A percentile compares a stretch with the other conserved stretches of the same genome.
These are phyloP conservation scores for Nakazawaea anatomiae DNA, from an alignment of 805 yeast species.

Conservation along the genomic window DNA sequence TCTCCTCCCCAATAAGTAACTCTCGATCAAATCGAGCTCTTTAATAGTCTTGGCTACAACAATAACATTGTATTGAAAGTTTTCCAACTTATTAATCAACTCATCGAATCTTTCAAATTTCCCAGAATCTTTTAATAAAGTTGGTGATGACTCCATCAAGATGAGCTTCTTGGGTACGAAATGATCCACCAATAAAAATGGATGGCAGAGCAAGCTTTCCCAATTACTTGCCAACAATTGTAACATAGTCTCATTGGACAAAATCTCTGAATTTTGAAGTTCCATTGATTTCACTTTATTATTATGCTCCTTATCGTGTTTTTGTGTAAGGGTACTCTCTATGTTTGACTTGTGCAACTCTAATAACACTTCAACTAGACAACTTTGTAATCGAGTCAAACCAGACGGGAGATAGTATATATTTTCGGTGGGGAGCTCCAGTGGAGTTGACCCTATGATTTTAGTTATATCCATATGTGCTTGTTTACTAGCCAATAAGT, in stretches of 20 bases:
- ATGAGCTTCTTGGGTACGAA: constrained; percentile 67
- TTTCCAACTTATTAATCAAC: constrained; percentile 31
- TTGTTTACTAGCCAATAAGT: background rate
- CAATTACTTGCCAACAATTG: constrained; percentile 39
- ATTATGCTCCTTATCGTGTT: background rate
- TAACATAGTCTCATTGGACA: constrained; percentile 23
- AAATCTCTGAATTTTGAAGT: too few species aligned
- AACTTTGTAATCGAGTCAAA: constrained; percentile 36
- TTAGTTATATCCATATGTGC: constrained; percentile 5
- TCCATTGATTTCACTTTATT: background rate
- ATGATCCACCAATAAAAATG: constrained; percentile 69
- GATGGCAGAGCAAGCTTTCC: constrained; percentile 53
- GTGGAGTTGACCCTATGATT: background rate
- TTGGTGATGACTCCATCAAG: constrained; percentile 57
- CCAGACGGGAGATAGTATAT: constrained; percentile 34
- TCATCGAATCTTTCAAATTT: constrained; percentile 52
- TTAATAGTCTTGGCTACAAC: constrained; percentile 58
- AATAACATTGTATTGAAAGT: constrained; percentile 26
- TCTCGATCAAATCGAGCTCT: constrained; percentile 75
- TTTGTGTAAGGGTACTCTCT: constrained; percentile 3
- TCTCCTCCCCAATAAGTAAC: constrained; percentile 66
- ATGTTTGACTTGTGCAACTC: constrained; percentile 31
- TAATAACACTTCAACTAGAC: constrained; percentile 35
- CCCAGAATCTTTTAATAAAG: constrained; percentile 48
- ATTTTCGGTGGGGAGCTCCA: background rate